Base-by-base conservation (phyloP, 1,284 basidiomycete genomes). In the Omphalotus olearius region DNA sequence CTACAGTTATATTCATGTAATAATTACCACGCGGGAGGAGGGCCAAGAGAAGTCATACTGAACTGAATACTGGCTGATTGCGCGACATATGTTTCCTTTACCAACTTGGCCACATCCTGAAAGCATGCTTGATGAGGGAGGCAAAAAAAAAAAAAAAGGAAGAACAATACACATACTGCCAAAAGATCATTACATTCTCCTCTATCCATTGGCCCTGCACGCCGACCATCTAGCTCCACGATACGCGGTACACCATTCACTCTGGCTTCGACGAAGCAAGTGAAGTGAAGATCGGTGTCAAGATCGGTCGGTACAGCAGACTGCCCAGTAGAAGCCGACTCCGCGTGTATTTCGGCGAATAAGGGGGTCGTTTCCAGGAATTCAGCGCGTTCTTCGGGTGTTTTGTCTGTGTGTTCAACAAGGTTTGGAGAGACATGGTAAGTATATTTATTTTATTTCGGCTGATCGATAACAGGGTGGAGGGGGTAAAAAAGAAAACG, bases 271-370 rank as follows among this genome's bases (percentile, higher is more conserved):
- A 95, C 80, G 62, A 95, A 96, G 59, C 86, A 85, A 4, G 88
- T 88, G 61, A 93, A 95, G 68, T 95, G 93, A 16, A 91, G 73
- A 59, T 91, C 77, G 1, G 87, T 88, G 45, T 89, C 74, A 17
- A 82, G 69, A 58, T 79, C 63, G 0, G 56, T 64, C 25, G 74
- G 78, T 3, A 74, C 76, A 0, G 76, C 73, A 3, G 81, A 82
- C 67, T 94, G 91, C 11, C 91, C 91, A 0, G 76, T 64, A 1
- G 75, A 72, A 0, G 91, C 89, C 0, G 82, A 80, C 18, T 82
- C 74, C 0, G 78, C 77, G 59, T 95, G 92, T 52, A 92, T 90
- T 54, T 77, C 67, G 9, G 80, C 79, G 58, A 95, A 93, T 49
- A 92, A 79, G 10, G 82, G 72, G 0, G 90, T 88, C 2, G 80